Evolutionary conservation across 1,284 basidiomycete species (phyloP), one percentile per base, ranked within the genome.

Genomic region (Sporisorium reilianum): DNA sequence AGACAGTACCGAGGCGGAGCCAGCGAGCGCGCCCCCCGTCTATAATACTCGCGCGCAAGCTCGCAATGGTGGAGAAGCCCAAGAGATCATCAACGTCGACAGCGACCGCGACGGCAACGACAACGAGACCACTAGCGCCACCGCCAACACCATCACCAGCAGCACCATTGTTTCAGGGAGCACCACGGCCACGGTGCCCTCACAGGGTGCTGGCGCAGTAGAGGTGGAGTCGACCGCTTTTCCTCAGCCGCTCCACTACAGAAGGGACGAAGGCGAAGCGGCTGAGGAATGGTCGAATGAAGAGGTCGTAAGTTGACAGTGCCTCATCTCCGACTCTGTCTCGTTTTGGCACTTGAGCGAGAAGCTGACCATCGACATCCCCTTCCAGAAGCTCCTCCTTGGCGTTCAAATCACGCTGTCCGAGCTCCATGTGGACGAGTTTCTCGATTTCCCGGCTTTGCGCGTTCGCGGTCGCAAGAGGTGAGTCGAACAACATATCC

Each of bases 391-490:
- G 7, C 44, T 45, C 14, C 44, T 45, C 14, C 44, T 45, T 3
- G 44, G 44, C 44, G 44, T 26, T 7, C 44, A 30, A 28, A 11
- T 8, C 18, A 46, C 45, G 16, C 26, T 46, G 20, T 34, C 48
- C 5, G 20, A 22, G 48, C 30, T 32, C 14, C 32, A 46, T 11
- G 26, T 20, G 3, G 10, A 30, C 9, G 16, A 46, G 18, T 30
- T n/a, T 18, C 45, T 46, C 26, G 26, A 28, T n/a, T 46, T 28
- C 16, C 45, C 45, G 45, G 26, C 45, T 30, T 23, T 46, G 45
- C 45, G 45, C 26, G 26, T 46, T 46, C 45, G 45, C 45, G 45
- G 45, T 23, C 26, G 18, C 5, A 18, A 46, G 18, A 46, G 45
- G 45, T 46, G n/a, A n/a, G n/a, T n/a, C n/a, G n/a, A n/a, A n/a